Evolutionary conservation across 1,284 basidiomycete species (phyloP).

Genomic region (Jaminaea rosea): DNA sequence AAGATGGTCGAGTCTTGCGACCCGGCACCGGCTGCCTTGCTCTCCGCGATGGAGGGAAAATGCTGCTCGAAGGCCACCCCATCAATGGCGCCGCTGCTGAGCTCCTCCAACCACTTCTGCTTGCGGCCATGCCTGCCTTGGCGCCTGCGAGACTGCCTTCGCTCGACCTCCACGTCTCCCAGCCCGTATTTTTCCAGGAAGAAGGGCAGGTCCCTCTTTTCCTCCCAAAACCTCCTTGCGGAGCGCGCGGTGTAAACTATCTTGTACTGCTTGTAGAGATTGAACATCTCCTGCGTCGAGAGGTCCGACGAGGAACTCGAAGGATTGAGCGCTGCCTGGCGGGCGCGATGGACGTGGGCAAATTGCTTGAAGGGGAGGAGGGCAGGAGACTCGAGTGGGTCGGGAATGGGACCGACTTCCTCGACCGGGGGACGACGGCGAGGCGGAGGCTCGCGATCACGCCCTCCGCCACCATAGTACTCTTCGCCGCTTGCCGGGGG

Average conservation of each 20-base stretch:
- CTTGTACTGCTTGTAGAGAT: conserved; percentile 35
- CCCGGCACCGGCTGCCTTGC: background rate
- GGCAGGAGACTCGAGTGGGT: conserved; percentile 24
- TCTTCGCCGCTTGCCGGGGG: background rate
- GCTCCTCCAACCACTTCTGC: conserved; percentile 29
- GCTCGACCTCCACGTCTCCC: conserved; percentile 13
- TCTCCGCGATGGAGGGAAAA: background rate
- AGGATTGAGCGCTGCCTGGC: conserved; percentile 2
- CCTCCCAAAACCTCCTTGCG: conserved; percentile 31
- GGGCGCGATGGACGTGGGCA: conserved; percentile 13
- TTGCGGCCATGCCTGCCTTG: conserved; percentile 29
- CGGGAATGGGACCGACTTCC: background rate
- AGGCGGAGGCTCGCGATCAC: too few relatives aligned
- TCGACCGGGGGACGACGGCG: background rate
- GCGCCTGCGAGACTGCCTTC: conserved; percentile 17
- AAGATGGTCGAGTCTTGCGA: conserved; percentile 6
- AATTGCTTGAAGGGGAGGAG: conserved; percentile 23
- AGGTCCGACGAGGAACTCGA: background rate
- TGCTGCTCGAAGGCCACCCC: conserved; percentile 28
- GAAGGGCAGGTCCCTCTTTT: conserved; percentile 29
- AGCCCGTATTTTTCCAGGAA: conserved; percentile 39
- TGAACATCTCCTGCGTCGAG: conserved; percentile 8
- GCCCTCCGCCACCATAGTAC: background rate
- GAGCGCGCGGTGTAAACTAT: conserved; percentile 26
- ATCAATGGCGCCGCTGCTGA: conserved; percentile 29